phyloP scores from a whole-genome alignment of 2,329 filamentous ascomycete species.

The Cercospora citrullina region DNA sequence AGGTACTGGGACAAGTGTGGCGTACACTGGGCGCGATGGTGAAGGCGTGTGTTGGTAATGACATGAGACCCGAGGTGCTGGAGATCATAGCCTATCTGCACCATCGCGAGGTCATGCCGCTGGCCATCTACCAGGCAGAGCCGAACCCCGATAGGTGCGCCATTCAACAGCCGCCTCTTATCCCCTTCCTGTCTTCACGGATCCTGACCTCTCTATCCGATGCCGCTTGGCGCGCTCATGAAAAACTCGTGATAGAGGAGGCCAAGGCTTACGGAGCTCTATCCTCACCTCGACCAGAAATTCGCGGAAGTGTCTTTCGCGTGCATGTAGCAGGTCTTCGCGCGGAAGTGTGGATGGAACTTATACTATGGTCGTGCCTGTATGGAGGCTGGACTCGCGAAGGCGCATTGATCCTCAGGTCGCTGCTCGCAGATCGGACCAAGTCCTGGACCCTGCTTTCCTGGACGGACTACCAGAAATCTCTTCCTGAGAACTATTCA shows the following conservation, averaged over 20 bases:
- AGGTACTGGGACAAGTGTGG: constrained; percentile 50
- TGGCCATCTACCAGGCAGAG: constrained; percentile 46
- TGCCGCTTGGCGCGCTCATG: constrained; percentile 52
- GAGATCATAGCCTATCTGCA: constrained; percentile 52
- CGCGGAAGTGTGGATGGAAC: constrained; percentile 53
- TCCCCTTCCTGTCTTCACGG: constrained; percentile 50
- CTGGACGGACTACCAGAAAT: constrained; percentile 45
- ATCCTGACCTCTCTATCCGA: constrained; percentile 54
- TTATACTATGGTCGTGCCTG: constrained; percentile 54
- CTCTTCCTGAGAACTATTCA: constrained; percentile 27
- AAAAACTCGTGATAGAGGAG: constrained; percentile 37
- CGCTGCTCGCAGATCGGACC: constrained; percentile 4
- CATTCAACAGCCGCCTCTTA: constrained; percentile 50
- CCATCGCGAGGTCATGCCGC: constrained; percentile 49
- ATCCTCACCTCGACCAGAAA: constrained; percentile 45
- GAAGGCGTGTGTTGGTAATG: constrained; percentile 33
- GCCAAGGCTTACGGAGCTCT: constrained; percentile 38
- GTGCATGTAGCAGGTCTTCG: constrained; percentile 43
- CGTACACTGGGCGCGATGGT: constrained; percentile 49
- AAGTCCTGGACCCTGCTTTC: constrained; percentile 40
- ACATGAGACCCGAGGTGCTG: constrained; percentile 47
- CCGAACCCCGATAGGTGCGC: constrained; percentile 39
- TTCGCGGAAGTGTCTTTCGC: constrained; percentile 47
- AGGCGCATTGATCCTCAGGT: constrained; percentile 44
- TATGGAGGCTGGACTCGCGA: constrained; percentile 50